A percentile compares a stretch with the other conserved stretches of the same genome.
Conservation (phyloP, 495 filamentous ascomycete species). For the Thermochaetoides thermophila region DNA sequence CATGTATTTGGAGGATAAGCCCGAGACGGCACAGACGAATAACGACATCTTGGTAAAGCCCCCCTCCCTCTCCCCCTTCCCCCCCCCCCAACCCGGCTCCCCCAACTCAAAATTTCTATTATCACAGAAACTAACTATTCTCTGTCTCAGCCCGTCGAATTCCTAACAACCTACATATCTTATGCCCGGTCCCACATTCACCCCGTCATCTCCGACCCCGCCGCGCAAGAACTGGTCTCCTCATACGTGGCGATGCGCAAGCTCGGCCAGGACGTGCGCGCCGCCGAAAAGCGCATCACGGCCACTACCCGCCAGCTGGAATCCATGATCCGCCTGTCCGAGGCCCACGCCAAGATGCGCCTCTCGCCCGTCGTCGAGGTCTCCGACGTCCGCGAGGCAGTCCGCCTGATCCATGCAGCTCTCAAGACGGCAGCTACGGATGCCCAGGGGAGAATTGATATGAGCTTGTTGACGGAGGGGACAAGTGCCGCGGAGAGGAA, state of each 20-base stretch:
- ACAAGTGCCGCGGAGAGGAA: conserved; percentile 71
- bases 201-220: conserved; percentile 60
- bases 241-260: conserved; percentile 94
- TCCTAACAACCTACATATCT: conserved; percentile 92
- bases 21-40: conserved; percentile 57
- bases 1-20: conserved; percentile 93
- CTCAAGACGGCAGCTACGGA: conserved; percentile 96
- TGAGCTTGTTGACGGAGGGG: conserved; percentile 86
- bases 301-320: conserved; percentile 93
- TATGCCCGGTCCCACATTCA: conserved; percentile 84
- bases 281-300: conserved; percentile 88
- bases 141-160: conserved; percentile 63
- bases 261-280: conserved; percentile 85
- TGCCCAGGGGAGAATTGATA: conserved; percentile 86
- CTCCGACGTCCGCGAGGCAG: conserved; percentile 78
- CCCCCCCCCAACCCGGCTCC: background rate
- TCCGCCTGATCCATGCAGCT: conserved; percentile 81
- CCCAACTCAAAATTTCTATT: no score
- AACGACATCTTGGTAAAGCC: conserved; percentile 62
- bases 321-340: conserved; percentile 88
- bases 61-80: conserved; percentile 1
- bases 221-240: conserved; percentile 63
- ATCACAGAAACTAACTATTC: no score
- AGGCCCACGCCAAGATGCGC: conserved; percentile 97
- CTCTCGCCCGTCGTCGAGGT: conserved; percentile 59